Base-by-base conservation (phyloP, 2,329 filamentous ascomycete species). In the Aspergillus hiratsukae region DNA sequence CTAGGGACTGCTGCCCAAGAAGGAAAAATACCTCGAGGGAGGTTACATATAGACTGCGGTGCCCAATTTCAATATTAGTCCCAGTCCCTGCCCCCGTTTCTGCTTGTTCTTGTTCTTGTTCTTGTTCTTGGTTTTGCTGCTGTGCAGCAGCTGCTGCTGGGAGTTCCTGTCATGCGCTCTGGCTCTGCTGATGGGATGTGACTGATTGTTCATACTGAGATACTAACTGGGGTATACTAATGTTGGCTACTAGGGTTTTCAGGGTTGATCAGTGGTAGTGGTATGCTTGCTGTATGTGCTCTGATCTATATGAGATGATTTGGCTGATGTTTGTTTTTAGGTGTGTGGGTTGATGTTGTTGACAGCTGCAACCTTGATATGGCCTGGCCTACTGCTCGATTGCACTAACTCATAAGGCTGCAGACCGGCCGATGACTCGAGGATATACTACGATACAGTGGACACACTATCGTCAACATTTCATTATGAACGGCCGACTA, bases 331-430 rank as follows among this genome's bases (percentile, higher is more conserved):
- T 37, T 6, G 14, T 37, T 37, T 17, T 14, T 37, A 35, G 31
- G 11, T 11, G 14, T 35, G 31, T 37, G 31, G 9, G 10, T 11
- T 11, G 45, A 17, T 28, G 8, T 48, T 17, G 46, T 17, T 48
- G 46, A 14, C 31, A 37, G 6, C 31, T 7, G 17, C 14, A 14
- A 6, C 6, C 5, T 37, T 28, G 46, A 48, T 6, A n/a, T 17
- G 10, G 8, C 11, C n/a, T 25, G 46, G 21, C 23, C 28, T 19
- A 9, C 5, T 23, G 23, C 10, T 25, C 23, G 17, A 48, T 49
- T 17, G 28, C 19, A 28, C 35, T 46, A 54, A 51, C 54, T 53
- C 51, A 54, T 53, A 52, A 51, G 14, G 31, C 14, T 37, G 31
- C 31, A 29, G 28, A 37, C 31, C 6, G 14, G 6, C 14, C 5